Base-by-base conservation (phyloP, 2,329 filamentous ascomycete genomes). In the Aspergillus arachidicola region DNA sequence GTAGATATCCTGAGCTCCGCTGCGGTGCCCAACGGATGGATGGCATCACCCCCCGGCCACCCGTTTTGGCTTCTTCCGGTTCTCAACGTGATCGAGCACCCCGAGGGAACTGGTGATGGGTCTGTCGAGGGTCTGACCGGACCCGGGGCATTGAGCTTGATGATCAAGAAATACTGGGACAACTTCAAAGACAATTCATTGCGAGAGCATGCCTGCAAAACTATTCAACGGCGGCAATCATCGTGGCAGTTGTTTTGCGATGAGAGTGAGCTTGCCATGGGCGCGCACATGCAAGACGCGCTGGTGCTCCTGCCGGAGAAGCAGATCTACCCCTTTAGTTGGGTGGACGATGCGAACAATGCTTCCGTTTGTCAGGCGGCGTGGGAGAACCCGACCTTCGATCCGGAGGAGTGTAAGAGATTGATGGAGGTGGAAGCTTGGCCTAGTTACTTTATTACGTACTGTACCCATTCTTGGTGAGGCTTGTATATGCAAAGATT, bases 381-480 rank as follows among this genome's bases (percentile, higher is more conserved):
- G 2, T 62, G 56, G 38, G 38, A 43, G 16, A 68, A 68, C n/a
- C 57, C 61, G n/a, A 23, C 56, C 10, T 69, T 69, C 48, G 62
- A 69, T 60, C 58, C 68, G 1, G 68, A 67, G 34, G 60, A 57
- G 55, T 69, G 68, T 48, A 69, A 69, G 43, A 23, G 61, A 23
- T 16, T 36, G 16, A 67, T 69, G 59, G 59, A 65, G 48, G 63
- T 69, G 45, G 68, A 69, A 9, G 66, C 61, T n/a, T 69, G 68
- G 68, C 68, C 68, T 26, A 69, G 68, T 56, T 69, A 69, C 51
- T 69, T 69, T 28, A 69, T 69, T 58, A 69, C 68, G 4, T 69
- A 69, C 48, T 69, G 68, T 61, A 69, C 68, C 14, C 68, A 69
- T 63, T 63, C 66, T 4, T 69, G 68, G 68, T 69, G 58, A 61